phyloP scores from a whole-genome alignment of 208 protist genomes.

The Trichomonas tenax region DNA sequence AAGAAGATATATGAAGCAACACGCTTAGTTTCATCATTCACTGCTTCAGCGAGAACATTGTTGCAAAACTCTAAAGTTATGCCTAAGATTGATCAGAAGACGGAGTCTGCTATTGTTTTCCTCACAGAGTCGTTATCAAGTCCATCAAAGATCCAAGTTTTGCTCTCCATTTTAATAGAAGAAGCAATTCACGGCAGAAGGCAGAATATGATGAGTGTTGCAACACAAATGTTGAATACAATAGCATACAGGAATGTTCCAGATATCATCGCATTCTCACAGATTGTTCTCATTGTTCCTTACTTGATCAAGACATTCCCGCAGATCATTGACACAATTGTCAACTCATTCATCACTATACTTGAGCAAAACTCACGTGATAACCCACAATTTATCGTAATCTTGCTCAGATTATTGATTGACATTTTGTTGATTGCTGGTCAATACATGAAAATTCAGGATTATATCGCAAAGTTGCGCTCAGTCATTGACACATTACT shows the following conservation, averaged over 20 bases:
- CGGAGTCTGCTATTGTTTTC: not conserved
- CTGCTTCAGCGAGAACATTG: not conserved
- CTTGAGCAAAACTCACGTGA: not conserved
- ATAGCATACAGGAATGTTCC: not conserved
- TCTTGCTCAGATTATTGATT: not conserved
- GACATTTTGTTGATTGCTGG: not conserved
- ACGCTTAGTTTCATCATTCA: not conserved
- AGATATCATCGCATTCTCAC: not conserved
- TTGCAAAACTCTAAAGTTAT: not conserved
- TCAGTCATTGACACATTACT: not conserved
- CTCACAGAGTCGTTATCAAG: not conserved
- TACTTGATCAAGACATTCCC: not conserved
- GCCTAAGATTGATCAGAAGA: not conserved
- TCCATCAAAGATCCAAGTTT: not conserved
- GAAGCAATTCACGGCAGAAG: not conserved
- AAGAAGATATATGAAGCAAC: not conserved
- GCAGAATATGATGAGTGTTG: not conserved
- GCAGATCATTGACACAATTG: not conserved
- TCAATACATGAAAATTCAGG: not conserved
- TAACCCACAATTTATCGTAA: not conserved
- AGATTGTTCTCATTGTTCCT: not conserved
- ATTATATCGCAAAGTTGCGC: not conserved
- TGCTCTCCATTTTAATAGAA: not conserved
- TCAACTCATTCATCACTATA: not conserved
- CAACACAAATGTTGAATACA: not conserved